Conservation (phyloP, 2,329 filamentous ascomycete genomes). For the Diplodia scrobiculata region DNA sequence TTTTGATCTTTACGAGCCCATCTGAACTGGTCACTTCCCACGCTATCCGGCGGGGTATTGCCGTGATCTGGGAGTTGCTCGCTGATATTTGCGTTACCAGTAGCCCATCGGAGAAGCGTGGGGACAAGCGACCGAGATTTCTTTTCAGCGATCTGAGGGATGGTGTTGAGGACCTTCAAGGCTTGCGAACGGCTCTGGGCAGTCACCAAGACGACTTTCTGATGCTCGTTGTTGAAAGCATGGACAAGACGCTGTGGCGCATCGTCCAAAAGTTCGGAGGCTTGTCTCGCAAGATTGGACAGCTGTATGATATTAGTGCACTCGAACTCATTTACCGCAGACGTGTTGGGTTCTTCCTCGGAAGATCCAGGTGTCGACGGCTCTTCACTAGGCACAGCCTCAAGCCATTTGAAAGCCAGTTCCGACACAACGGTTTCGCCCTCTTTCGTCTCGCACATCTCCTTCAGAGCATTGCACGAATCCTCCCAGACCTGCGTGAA, state of each 20-base stretch:
- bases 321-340: constrained; percentile 70
- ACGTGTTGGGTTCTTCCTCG: background rate
- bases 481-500: constrained; percentile 88
- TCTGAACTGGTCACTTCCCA: constrained; percentile 32
- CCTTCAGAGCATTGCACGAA: constrained; percentile 71
- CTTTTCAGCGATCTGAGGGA: constrained; percentile 80
- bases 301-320: constrained; percentile 71
- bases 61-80: constrained; percentile 31
- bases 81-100: constrained; percentile 32
- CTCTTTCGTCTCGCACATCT: constrained; percentile 67
- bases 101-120: constrained; percentile 77
- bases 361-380: constrained; percentile 32
- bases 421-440: constrained; percentile 74
- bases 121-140: constrained; percentile 82
- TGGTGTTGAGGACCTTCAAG: constrained; percentile 71
- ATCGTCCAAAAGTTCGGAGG: constrained; percentile 1
- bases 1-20: constrained; percentile 84
- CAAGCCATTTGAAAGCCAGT: constrained; percentile 77
- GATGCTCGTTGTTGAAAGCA: constrained; percentile 67
- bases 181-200: constrained; percentile 72
- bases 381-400: constrained; percentile 28
- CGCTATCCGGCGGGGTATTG: constrained; percentile 30
- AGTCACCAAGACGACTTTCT: constrained; percentile 54
- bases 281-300: constrained; percentile 54
- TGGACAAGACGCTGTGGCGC: constrained; percentile 58